These are phyloP conservation scores for Tuber calosporum DNA, from an alignment of 495 filamentous ascomycete genomes.

Conservation along the genomic window DNA sequence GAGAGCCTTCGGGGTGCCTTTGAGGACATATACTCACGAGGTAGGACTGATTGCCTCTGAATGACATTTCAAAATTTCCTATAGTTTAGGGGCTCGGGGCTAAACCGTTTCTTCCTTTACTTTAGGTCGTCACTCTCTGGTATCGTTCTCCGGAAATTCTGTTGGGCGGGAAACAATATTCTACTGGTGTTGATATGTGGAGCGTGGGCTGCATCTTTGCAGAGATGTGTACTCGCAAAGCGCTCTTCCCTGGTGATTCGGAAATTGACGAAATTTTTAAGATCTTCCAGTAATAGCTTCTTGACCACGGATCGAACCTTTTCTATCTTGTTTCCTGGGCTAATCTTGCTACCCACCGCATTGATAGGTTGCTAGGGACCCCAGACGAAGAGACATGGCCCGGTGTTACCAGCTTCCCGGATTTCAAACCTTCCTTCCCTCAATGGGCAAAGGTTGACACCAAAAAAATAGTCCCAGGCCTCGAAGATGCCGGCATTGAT, in stretches of 20 bases:
- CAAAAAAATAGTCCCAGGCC: slow-evolving; percentile 52
- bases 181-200: slow-evolving; percentile 99
- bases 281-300: slow-evolving; percentile 74
- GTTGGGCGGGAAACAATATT: slow-evolving; percentile 93
- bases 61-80: neutral
- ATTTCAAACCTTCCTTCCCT: slow-evolving; percentile 94
- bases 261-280: slow-evolving; percentile 99
- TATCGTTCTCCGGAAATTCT: slow-evolving; percentile 97
- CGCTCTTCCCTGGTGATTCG: slow-evolving; percentile 93
- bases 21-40: slow-evolving; percentile 97
- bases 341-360: slow-evolving; percentile 8
- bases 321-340: neutral
- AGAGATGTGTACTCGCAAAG: slow-evolving; percentile 98
- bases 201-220: slow-evolving; percentile 97
- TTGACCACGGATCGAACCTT: slow-evolving; percentile 8
- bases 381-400: slow-evolving; percentile 86
- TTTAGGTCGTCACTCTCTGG: slow-evolving; percentile 90
- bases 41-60: slow-evolving; percentile 42
- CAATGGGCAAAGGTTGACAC: slow-evolving; percentile 77
- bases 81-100: neutral
- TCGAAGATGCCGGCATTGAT: slow-evolving; percentile 73
- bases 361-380: slow-evolving; percentile 72
- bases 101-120: slow-evolving; percentile 7
- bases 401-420: slow-evolving; percentile 92
- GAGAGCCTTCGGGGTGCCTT: slow-evolving; percentile 88